A percentile compares a stretch with the other conserved stretches of the same genome.
phyloP scores from a whole-genome alignment of 495 filamentous ascomycete species.

The Hypoxylon lenormandii region DNA sequence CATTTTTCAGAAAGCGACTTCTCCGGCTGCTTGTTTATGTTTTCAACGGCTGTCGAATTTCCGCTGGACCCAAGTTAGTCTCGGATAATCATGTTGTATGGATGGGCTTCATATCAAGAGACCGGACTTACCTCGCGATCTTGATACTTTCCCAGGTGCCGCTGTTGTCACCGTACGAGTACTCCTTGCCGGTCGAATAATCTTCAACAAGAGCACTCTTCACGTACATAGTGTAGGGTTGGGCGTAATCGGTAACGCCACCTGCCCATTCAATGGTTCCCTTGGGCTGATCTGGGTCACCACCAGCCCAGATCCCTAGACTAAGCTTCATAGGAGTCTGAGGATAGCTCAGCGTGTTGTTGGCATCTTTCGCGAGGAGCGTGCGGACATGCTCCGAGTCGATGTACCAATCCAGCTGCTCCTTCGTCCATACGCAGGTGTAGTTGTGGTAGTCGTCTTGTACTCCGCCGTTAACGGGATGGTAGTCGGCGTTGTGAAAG shows the following conservation, averaged over 20 bases:
- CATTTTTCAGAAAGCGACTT: constrained; percentile 68
- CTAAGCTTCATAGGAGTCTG: constrained; percentile 88
- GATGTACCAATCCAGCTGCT: constrained; percentile 77
- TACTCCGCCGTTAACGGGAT: constrained; percentile 57
- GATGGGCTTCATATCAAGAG: neutral
- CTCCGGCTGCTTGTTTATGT: constrained; percentile 56
- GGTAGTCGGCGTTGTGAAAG: constrained; percentile 68
- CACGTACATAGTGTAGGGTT: constrained; percentile 82
- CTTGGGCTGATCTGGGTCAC: constrained; percentile 71
- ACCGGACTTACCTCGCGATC: constrained; percentile 65
- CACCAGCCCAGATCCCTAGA: constrained; percentile 88
- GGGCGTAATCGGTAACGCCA: constrained; percentile 75
- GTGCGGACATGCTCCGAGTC: constrained; percentile 76
- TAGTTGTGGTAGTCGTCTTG: constrained; percentile 78
- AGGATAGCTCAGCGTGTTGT: constrained; percentile 75
- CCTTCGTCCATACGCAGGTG: constrained; percentile 82
- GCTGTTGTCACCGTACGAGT: constrained; percentile 72
- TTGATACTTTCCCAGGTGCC: constrained; percentile 80
- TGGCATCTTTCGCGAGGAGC: constrained; percentile 72
- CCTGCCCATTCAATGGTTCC: constrained; percentile 79
- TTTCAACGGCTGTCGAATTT: constrained; percentile 69
- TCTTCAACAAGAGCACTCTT: constrained; percentile 74
- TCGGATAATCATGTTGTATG: neutral
- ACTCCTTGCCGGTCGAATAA: constrained; percentile 74
- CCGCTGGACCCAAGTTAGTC: constrained; percentile 60